Evolutionary conservation across 1,139 yeast genomes (phyloP).

Genomic region (Saccharomyces pastorianus): DNA sequence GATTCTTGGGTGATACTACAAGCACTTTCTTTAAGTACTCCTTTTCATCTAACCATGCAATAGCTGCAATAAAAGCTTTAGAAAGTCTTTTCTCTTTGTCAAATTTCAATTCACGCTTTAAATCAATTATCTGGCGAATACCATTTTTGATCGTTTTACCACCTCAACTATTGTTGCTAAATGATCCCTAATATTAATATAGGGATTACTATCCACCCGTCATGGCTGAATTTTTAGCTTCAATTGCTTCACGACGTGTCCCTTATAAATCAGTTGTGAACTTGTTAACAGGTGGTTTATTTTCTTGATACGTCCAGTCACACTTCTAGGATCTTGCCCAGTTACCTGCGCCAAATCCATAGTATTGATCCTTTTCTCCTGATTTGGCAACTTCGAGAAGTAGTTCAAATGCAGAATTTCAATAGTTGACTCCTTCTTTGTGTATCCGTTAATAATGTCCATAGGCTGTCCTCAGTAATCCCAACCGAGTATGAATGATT

Average conservation of each 20-base stretch:
- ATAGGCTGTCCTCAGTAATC: conserved; percentile 36
- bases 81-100: conserved; percentile 39
- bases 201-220: conserved; percentile 19
- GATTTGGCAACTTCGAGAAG: conserved; percentile 44
- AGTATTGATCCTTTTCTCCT: conserved; percentile 48
- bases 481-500: conserved; percentile 16
- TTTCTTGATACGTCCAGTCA: conserved; percentile 52
- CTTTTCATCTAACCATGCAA: conserved; percentile 42
- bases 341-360: conserved; percentile 48
- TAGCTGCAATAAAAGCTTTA: conserved; percentile 45
- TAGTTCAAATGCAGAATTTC: conserved; percentile 38
- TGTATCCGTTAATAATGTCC: conserved; percentile 36
- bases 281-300: conserved; percentile 43
- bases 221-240: conserved; percentile 38
- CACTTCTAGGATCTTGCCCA: conserved; percentile 64
- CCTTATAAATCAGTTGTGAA: conserved; percentile 35
- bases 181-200: conserved; percentile 35
- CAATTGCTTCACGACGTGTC: conserved; percentile 45
- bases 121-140: conserved; percentile 57
- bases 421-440: conserved; percentile 35
- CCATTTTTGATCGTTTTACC: conserved; percentile 61
- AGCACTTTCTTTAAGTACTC: conserved; percentile 52
- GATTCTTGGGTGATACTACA: conserved; percentile 45
- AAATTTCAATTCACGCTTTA: conserved; percentile 54
- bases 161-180: conserved; percentile 43